These are phyloP conservation scores for Calonectria ilicicola DNA, from an alignment of 2,329 filamentous ascomycete species.

Conservation along the genomic window DNA sequence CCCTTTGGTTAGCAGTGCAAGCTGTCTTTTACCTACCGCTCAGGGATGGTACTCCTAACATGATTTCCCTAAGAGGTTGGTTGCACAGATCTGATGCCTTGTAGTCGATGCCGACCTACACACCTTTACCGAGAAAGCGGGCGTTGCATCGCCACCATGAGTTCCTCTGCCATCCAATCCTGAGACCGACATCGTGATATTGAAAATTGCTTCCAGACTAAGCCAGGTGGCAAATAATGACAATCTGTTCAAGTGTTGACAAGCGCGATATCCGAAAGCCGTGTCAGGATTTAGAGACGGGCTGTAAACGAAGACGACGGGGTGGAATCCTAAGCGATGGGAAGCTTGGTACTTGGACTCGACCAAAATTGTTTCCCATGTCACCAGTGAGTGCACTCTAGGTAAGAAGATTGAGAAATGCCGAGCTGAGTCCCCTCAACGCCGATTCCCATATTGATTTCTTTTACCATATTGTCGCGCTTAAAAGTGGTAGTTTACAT, in stretches of 20 bases:
- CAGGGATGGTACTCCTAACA: neutral
- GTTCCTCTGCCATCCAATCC: conserved; percentile 1
- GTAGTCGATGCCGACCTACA: neutral
- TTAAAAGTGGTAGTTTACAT: conserved; percentile 29
- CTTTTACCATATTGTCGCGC: conserved; percentile 22
- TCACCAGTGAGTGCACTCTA: neutral
- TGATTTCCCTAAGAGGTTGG: conserved; percentile 4
- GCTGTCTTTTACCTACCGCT: neutral
- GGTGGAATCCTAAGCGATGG: neutral
- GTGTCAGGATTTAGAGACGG: neutral
- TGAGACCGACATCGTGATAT: neutral
- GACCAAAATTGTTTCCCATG: neutral
- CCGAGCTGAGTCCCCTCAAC: conserved; percentile 24
- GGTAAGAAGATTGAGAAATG: conserved; percentile 5
- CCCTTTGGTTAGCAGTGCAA: neutral
- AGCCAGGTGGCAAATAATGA: neutral
- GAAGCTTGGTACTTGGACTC: neutral
- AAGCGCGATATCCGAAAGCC: conserved; percentile 3
- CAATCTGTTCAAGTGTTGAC: neutral
- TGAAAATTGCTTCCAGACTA: neutral
- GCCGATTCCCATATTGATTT: conserved; percentile 27
- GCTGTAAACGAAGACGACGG: neutral
- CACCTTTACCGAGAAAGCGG: conserved; percentile 3
- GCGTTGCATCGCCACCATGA: conserved; percentile 11
- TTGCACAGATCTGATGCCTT: neutral